Base-by-base conservation (phyloP, 208 protist species). In the Vickermania spadyakhi region DNA sequence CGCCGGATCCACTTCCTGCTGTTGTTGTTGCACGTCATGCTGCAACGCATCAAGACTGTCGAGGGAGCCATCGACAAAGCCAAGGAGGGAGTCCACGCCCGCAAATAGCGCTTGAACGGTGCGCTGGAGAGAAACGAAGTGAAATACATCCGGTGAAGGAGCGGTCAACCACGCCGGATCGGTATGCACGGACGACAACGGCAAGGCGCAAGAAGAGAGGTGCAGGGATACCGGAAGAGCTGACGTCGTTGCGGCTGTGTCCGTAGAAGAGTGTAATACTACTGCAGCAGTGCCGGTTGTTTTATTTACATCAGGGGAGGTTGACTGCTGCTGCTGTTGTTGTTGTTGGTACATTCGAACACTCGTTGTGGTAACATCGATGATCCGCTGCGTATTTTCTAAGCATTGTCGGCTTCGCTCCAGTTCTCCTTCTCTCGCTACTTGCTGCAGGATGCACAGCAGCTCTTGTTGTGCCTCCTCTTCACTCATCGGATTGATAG, bases 371-470 rank as follows among this genome's bases (percentile, higher is more conserved):
- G 74, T 62, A 2, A 76, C 68, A 29, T 69, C 62, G 2, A 81
- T 58, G 4, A 88, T 60, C 28, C 70, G 65, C 2, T 60, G 63
- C 14, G 81, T 73, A 1, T 61, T 75, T 26, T 70, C 71, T 60
- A 93, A 73, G 31, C 72, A 79, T 49, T 78, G 70, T 7, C 78
- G 69, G 56, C 73, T 79, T 41, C 83, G 84, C 52, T 78, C 68
- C 30, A 93, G 71, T 62, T 93, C 86, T 31, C 79, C 65, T 41
- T 93, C 86, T 4, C 74, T 74, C 11, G 82, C 82, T 18, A 80
- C 66, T 18, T 80, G 68, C 49, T 90, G 79, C 14, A 93, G 70
- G 22, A 90, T 61, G 23, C 60, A 64, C 52, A 93, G 41, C 22
- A 93, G 70, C 65, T 86, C 81, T n/a, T 63, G 72, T 7, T 75